A percentile compares a stretch with the other conserved stretches of the same genome.
These are phyloP conservation scores for Sphenostylis stenocarpa DNA, from an alignment of 306 rosid species.

Conservation along the genomic window DNA sequence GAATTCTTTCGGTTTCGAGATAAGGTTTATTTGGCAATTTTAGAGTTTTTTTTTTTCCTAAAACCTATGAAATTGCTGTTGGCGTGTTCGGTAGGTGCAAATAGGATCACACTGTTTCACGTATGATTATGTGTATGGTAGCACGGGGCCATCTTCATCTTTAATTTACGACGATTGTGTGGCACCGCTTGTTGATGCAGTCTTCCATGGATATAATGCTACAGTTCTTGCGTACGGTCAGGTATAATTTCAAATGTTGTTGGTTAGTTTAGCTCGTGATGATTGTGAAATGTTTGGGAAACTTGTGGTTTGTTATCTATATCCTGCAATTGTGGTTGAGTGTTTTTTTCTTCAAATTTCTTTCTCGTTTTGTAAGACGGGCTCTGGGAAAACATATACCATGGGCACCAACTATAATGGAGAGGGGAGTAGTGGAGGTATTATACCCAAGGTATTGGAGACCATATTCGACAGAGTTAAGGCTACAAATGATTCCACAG, in stretches of 20 bases:
- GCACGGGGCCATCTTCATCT: slow-evolving; percentile 48
- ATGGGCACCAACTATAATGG: slow-evolving; percentile 77
- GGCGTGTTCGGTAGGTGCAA: slow-evolving; percentile 57
- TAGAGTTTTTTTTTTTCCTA: neutral
- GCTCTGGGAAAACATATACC: slow-evolving; percentile 83
- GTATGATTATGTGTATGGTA: slow-evolving; percentile 73
- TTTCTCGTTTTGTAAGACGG: slow-evolving; percentile 58
- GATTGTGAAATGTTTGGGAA: neutral
- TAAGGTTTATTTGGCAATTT: neutral
- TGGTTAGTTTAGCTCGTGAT: neutral
- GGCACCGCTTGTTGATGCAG: slow-evolving; percentile 87
- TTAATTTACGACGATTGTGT: slow-evolving; percentile 69
- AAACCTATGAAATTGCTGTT: neutral
- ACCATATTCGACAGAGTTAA: slow-evolving; percentile 56
- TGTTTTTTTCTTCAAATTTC: neutral
- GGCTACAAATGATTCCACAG: slow-evolving; percentile 44
- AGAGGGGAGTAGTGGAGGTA: slow-evolving; percentile 62
- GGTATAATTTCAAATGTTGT: slow-evolving; percentile 43
- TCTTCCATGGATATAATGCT: slow-evolving; percentile 90
- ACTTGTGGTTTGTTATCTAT: neutral
- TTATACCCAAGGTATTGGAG: slow-evolving; percentile 79
- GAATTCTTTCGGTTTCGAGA: neutral
- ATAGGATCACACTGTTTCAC: slow-evolving; percentile 91
- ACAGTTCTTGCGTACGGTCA: slow-evolving; percentile 98
- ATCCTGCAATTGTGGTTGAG: neutral